Percentiles rank a stretch among this genome's conserved stretches.
phyloP scores from a whole-genome alignment of 805 yeast genomes.

The Myxozyma udenii region DNA sequence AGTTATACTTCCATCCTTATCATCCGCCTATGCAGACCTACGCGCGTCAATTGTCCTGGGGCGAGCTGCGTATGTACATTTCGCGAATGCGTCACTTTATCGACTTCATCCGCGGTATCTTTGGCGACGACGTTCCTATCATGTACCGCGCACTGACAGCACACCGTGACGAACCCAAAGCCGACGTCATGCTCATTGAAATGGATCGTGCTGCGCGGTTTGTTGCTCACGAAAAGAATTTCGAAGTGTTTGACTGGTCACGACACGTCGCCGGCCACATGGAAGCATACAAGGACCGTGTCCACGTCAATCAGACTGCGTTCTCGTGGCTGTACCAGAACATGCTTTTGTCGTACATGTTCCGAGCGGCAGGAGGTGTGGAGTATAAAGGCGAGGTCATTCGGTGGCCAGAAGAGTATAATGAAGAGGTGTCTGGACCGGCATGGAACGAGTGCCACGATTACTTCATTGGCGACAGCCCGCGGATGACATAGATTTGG shows the following conservation, averaged over 20 bases:
- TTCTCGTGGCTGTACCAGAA: slow-evolving; percentile 15
- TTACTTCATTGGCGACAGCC: neutral
- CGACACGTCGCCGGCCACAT: slow-evolving; percentile 13
- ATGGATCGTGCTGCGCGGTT: slow-evolving; percentile 23
- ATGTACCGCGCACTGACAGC: slow-evolving; percentile 23
- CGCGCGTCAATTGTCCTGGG: slow-evolving; percentile 19
- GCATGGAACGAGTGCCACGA: slow-evolving; percentile 11
- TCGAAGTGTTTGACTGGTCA: slow-evolving; percentile 26
- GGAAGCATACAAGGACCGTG: slow-evolving; percentile 12
- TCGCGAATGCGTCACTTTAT: slow-evolving; percentile 17
- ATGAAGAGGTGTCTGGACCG: neutral
- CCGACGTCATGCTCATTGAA: slow-evolving; percentile 12
- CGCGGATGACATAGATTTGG: too few relatives aligned
- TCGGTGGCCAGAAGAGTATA: slow-evolving; percentile 3
- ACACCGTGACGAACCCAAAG: slow-evolving; percentile 15
- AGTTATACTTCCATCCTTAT: neutral
- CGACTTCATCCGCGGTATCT: slow-evolving; percentile 1
- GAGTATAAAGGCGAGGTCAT: slow-evolving; percentile 2
- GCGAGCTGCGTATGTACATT: slow-evolving; percentile 17
- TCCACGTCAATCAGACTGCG: slow-evolving; percentile 17
- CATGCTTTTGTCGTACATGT: slow-evolving; percentile 20
- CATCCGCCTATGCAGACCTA: neutral
- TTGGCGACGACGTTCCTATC: slow-evolving; percentile 9
- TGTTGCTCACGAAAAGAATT: slow-evolving; percentile 5
- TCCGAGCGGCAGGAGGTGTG: slow-evolving; percentile 25